Percentiles rank a stretch among this genome's conserved stretches.
Conservation (phyloP, 148 eudicot genomes). For the Heliosperma pusillum region DNA sequence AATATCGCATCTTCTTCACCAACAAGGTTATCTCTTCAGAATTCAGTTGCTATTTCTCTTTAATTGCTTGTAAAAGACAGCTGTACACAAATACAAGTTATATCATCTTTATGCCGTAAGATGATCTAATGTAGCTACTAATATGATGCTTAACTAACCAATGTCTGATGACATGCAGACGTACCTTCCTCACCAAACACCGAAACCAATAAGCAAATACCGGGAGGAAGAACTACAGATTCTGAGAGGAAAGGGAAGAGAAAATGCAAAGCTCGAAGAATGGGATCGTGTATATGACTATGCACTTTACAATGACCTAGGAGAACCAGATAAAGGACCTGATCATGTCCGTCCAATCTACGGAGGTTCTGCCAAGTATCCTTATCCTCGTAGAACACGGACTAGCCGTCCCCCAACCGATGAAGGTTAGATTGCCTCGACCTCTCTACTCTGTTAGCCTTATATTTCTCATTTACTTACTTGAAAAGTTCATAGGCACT, state of each 20-base stretch:
- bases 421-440: slow-evolving; percentile 37
- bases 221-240: slow-evolving; percentile 64
- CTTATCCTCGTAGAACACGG: slow-evolving; percentile 87
- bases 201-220: slow-evolving; percentile 40
- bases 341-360: slow-evolving; percentile 49
- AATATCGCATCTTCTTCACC: slow-evolving; percentile 62
- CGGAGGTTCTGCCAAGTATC: slow-evolving; percentile 65
- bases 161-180: slow-evolving; percentile 33
- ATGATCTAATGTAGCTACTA: neutral
- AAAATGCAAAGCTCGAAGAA: slow-evolving; percentile 54
- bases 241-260: slow-evolving; percentile 66
- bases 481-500: neutral
- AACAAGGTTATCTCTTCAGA: slow-evolving; percentile 51
- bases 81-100: neutral
- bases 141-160: neutral
- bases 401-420: slow-evolving; percentile 63
- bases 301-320: slow-evolving; percentile 68
- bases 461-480: neutral
- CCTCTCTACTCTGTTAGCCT: neutral
- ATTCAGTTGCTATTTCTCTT: slow-evolving; percentile 16
- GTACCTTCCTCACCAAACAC: slow-evolving; percentile 73
- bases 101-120: neutral
- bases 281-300: slow-evolving; percentile 94
- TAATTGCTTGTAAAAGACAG: slow-evolving; percentile 30
- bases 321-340: slow-evolving; percentile 56